Percentiles rank a stretch among this genome's conserved stretches.
Evolutionary conservation across 1,139 yeast genomes (phyloP).

Genomic region (Cylindricascospora bacillispora): DNA sequence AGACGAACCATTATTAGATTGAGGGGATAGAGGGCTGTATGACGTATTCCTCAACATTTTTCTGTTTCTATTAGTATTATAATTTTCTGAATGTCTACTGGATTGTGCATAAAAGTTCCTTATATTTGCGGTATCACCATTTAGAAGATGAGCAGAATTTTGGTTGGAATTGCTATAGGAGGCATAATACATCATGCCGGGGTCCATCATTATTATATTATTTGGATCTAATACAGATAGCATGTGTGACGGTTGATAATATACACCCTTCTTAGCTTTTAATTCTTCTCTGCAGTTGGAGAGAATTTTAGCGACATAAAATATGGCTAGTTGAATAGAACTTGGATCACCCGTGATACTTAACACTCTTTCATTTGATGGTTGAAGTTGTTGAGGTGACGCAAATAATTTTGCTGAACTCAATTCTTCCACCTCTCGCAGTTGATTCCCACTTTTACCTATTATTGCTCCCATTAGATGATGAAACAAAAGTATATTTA

Average conservation of each 20-base stretch:
- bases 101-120: too few relatives aligned
- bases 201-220: too few relatives aligned
- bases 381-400: slow-evolving; percentile 62
- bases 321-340: slow-evolving; percentile 75
- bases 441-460: slow-evolving; percentile 64
- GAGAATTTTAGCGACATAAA: slow-evolving; percentile 57
- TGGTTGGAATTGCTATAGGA: too few relatives aligned
- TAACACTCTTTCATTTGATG: slow-evolving; percentile 68
- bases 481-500: slow-evolving; percentile 65
- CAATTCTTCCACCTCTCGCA: slow-evolving; percentile 71
- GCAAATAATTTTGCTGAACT: slow-evolving; percentile 75
- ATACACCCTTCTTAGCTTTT: slow-evolving; percentile 40
- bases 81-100: too few relatives aligned
- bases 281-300: slow-evolving; percentile 45
- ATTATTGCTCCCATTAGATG: slow-evolving; percentile 72
- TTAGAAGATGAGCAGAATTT: too few relatives aligned
- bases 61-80: too few relatives aligned
- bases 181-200: too few relatives aligned
- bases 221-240: slow-evolving; percentile 20
- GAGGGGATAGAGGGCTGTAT: too few relatives aligned
- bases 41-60: too few relatives aligned
- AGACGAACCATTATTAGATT: too few relatives aligned
- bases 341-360: slow-evolving; percentile 73
- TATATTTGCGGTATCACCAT: too few relatives aligned
- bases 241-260: slow-evolving; percentile 46